These are phyloP conservation scores for Herpetospermum pedunculosum DNA, from an alignment of 306 rosid species.

Conservation along the genomic window DNA sequence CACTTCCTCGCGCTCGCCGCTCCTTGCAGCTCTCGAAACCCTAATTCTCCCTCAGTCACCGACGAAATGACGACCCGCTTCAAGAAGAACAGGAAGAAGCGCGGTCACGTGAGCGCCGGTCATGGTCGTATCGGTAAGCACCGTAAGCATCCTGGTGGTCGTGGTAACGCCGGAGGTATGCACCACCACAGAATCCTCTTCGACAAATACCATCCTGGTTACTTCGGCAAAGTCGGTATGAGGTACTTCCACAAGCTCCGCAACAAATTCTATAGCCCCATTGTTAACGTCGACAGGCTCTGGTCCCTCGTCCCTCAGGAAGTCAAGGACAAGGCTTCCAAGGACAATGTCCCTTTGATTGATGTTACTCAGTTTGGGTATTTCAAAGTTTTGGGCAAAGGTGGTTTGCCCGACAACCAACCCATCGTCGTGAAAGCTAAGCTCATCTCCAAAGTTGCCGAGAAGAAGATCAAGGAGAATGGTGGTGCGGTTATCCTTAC, in stretches of 20 bases:
- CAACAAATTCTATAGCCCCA: constrained; percentile 52
- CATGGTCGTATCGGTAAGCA: constrained; percentile 71
- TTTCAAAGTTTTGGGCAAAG: constrained; percentile 73
- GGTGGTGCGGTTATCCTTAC: constrained; percentile 74
- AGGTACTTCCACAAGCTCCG: constrained; percentile 72
- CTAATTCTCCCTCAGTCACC: not conserved
- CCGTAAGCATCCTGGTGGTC: constrained; percentile 69
- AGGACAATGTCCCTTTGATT: constrained; percentile 42
- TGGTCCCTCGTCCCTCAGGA: constrained; percentile 62
- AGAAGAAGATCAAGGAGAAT: constrained; percentile 71
- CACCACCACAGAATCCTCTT: constrained; percentile 78
- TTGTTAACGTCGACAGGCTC: constrained; percentile 61
- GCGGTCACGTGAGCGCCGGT: constrained; percentile 78
- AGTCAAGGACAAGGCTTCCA: constrained; percentile 40
- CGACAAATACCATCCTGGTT: constrained; percentile 79
- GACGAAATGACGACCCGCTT: constrained; percentile 57
- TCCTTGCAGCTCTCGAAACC: not conserved
- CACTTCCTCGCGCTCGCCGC: not conserved
- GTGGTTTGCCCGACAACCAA: constrained; percentile 44
- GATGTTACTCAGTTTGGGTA: constrained; percentile 57
- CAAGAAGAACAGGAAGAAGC: constrained; percentile 74
- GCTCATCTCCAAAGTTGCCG: constrained; percentile 56
- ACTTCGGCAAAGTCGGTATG: constrained; percentile 71
- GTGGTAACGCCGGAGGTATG: constrained; percentile 83
- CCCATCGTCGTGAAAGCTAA: constrained; percentile 65